A percentile compares a stretch with the other conserved stretches of the same genome.
Evolutionary conservation across 2,329 filamentous ascomycete genomes (phyloP).

Genomic region (Grosmannia huntii): DNA sequence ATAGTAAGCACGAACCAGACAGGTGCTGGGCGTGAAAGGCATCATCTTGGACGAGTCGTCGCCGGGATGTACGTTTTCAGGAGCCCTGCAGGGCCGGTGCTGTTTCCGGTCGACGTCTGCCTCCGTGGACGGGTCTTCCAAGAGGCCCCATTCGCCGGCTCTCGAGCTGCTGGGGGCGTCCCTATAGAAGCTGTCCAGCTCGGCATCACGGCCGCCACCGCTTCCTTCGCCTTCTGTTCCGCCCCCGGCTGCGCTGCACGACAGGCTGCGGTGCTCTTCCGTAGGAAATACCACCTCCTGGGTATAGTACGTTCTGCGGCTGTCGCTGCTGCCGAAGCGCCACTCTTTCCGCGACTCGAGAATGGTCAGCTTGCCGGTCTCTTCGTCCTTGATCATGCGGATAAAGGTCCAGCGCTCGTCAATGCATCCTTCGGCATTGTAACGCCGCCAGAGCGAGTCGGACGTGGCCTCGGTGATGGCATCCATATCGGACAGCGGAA

Average conservation of each 20-base stretch:
- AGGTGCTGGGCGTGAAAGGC: constrained; percentile 38
- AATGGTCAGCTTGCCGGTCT: constrained; percentile 43
- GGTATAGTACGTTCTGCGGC: constrained; percentile 54
- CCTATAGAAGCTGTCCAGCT: no score
- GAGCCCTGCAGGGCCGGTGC: constrained; percentile 8
- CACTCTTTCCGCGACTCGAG: constrained; percentile 60
- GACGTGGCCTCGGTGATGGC: constrained; percentile 30
- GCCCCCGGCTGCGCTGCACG: background rate
- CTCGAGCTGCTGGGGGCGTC: background rate
- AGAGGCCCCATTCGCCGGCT: background rate
- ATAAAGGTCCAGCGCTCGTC: constrained; percentile 64
- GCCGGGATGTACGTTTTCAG: constrained; percentile 34
- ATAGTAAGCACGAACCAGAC: constrained; percentile 42
- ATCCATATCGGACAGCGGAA: constrained; percentile 35
- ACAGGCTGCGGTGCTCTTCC: background rate
- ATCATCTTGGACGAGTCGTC: constrained; percentile 27
- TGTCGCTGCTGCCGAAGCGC: constrained; percentile 33
- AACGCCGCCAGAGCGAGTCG: constrained; percentile 46
- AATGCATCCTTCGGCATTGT: constrained; percentile 57
- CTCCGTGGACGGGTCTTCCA: background rate
- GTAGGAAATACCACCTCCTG: constrained; percentile 32
- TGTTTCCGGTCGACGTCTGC: background rate
- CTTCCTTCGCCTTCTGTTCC: background rate
- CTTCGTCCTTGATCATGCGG: constrained; percentile 46
- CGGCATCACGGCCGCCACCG: no score